phyloP scores from a whole-genome alignment of 2,329 filamentous ascomycete species.

The Alternaria sp. region DNA sequence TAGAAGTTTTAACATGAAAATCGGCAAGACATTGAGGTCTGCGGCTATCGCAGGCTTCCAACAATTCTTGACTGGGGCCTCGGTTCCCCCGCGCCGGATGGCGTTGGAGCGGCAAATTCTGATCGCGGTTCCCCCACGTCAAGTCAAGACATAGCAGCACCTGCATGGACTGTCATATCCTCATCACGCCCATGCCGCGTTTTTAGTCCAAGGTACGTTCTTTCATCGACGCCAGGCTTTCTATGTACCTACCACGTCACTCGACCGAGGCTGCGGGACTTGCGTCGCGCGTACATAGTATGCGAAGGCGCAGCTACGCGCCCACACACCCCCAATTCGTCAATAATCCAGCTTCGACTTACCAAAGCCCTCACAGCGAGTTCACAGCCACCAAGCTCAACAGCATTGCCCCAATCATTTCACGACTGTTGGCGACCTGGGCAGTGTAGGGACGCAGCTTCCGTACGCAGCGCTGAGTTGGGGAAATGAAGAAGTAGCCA shows the following conservation, averaged over 20 bases:
- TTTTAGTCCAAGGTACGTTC: neutral
- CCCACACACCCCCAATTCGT: neutral
- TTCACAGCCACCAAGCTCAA: conserved; percentile 1
- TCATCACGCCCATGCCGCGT: neutral
- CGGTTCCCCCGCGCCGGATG: conserved; percentile 14
- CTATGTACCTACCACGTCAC: neutral
- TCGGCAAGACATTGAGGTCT: conserved; percentile 1
- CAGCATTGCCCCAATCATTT: neutral
- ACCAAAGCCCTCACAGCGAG: neutral
- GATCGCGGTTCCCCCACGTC: conserved; percentile 1
- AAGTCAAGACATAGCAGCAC: neutral
- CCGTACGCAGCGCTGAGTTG: neutral
- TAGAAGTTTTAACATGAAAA: neutral
- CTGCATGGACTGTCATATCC: neutral
- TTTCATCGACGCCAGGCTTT: neutral
- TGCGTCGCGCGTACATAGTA: neutral
- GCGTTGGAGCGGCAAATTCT: neutral
- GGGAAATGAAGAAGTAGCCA: neutral
- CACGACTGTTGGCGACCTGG: neutral
- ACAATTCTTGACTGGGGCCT: conserved; percentile 14
- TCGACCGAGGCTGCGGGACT: neutral
- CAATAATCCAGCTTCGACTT: neutral
- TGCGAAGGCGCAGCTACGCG: neutral
- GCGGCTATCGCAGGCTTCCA: conserved; percentile 12
- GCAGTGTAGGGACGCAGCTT: neutral